A percentile compares a stretch with the other conserved stretches of the same genome.
Conservation (phyloP, 1,139 yeast genomes). For the Hansenula lynferdii region DNA sequence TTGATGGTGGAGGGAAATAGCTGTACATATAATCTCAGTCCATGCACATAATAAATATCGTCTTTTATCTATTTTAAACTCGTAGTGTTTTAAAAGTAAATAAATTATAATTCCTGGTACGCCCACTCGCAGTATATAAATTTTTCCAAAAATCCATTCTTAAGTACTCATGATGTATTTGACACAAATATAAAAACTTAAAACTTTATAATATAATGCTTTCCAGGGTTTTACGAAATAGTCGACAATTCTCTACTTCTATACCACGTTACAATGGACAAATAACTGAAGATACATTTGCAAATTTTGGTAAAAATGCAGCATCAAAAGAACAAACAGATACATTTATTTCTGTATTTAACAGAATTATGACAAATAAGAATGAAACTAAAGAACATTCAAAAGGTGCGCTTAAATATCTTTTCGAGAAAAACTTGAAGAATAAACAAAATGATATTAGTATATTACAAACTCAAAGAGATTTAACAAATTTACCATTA, state of each 20-base stretch:
- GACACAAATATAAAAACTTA: too few relatives aligned
- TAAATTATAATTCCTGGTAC: too few relatives aligned
- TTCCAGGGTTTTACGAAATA: background rate
- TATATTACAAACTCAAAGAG: background rate
- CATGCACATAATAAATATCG: too few relatives aligned
- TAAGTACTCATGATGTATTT: too few relatives aligned
- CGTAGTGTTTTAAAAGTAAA: too few relatives aligned
- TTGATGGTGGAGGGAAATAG: too few relatives aligned
- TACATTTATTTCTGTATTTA: constrained; percentile 4
- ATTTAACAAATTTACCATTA: constrained; percentile 1
- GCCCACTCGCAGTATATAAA: too few relatives aligned
- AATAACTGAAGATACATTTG: background rate
- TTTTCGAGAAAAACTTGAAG: constrained; percentile 5
- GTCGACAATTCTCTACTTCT: background rate
- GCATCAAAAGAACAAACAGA: constrained; percentile 7
- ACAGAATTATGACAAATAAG: constrained; percentile 5
- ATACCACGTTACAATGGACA: background rate
- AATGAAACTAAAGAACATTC: background rate
- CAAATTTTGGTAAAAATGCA: constrained; percentile 5
- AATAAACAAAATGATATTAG: background rate
- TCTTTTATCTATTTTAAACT: too few relatives aligned
- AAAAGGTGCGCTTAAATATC: constrained; percentile 1
- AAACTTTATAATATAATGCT: background rate
- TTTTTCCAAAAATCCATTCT: too few relatives aligned
- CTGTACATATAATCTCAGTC: background rate